Base-by-base conservation (phyloP, 441 rosid genomes). In the Breynia disticha region DNA sequence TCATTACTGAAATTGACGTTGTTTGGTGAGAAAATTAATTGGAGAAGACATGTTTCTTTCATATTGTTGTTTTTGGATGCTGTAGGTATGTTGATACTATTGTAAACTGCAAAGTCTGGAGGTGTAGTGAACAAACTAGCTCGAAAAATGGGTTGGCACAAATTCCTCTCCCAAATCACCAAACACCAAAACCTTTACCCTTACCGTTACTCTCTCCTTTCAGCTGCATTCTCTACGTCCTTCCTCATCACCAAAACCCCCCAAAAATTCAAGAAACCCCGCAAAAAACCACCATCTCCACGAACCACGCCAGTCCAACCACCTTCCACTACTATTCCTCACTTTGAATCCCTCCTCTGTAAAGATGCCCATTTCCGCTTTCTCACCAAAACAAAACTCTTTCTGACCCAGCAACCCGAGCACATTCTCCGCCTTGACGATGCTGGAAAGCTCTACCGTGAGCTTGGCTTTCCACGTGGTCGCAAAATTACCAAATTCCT, bases 381-480 rank as follows among this genome's bases (percentile, higher is more conserved):
- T 61, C 81, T 90, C 42, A 75, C 62, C 59, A 68, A 72, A 3
- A 68, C 87, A 60, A 78, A 77, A 46, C 77, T 68, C n/a, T 79
- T 75, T 76, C 82, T 87, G 65, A 67, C 83, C 59, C 76, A 76
- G 42, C 86, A 78, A 53, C 86, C 84, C 2, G 77, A 82, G 13
- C 75, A 60, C 22, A 70, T 80, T 44, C 86, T 90, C 73, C 86
- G 60, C 24, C 79, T 84, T n/a, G 87, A 76, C 7, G 93, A 82
- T 56, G 90, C 90, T 48, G 87, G 96, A 14, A 87, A 79, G 71
- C 84, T 90, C 49, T 61, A 87, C 68, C 87, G 76, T 6, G 87
- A 87, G 67, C 86, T 87, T 41, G 95, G 95, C 7, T 85, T 90
- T 72, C 76, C 90, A 11, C 95, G 97, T 24, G 97, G 95, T n/a